Evolutionary conservation across 2,329 filamentous ascomycete species (phyloP).

Genomic region (Aspergillus fumigatus): DNA sequence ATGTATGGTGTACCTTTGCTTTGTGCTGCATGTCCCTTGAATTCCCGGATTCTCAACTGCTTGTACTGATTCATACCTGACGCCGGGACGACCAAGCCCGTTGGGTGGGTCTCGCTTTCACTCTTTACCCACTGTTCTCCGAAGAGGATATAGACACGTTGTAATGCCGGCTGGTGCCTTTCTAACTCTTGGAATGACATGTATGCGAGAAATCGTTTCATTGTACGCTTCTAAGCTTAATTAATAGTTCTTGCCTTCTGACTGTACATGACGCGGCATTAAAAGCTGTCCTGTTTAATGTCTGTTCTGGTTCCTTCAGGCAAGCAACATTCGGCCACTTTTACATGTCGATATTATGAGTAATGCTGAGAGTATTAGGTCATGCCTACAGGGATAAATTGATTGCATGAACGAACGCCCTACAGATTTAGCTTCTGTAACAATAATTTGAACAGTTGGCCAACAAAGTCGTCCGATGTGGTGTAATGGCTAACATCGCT

Average conservation of each 20-base stretch:
- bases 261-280: neutral
- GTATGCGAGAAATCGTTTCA: too few relatives aligned
- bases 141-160: neutral
- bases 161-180: neutral
- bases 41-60: neutral
- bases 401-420: neutral
- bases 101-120: neutral
- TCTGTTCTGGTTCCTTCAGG: neutral
- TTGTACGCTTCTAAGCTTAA: too few relatives aligned
- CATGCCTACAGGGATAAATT: too few relatives aligned
- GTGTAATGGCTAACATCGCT: too few relatives aligned
- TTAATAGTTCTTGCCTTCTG: neutral
- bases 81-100: too few relatives aligned
- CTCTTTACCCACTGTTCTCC: neutral
- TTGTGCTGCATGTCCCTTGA: neutral
- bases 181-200: too few relatives aligned
- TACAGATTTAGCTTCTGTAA: too few relatives aligned
- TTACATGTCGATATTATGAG: neutral
- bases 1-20: neutral
- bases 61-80: too few relatives aligned
- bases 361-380: too few relatives aligned
- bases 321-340: neutral
- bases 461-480: conserved; percentile 55
- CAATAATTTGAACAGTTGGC: too few relatives aligned
- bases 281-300: neutral